Conservation (phyloP, 176 grass and related monocot species). For the Saccharum spontaneum region DNA sequence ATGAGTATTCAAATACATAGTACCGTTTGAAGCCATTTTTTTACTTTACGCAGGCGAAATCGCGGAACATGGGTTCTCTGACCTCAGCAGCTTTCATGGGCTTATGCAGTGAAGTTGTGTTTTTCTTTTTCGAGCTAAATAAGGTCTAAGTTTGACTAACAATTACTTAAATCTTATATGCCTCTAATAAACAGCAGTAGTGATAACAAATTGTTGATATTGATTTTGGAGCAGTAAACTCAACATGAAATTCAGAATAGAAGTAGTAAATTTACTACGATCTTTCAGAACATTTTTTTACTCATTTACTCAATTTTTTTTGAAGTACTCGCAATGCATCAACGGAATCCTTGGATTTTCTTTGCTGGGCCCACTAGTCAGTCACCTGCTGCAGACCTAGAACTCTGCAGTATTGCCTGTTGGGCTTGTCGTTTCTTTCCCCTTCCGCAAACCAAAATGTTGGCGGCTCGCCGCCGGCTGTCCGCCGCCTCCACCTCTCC, state of each 20-base stretch:
- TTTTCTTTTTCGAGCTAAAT: too few relatives aligned
- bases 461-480: slow-evolving; percentile 41
- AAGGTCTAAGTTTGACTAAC: too few relatives aligned
- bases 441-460: slow-evolving; percentile 21
- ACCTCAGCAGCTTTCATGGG: too few relatives aligned
- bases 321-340: background rate
- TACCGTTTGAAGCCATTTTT: too few relatives aligned
- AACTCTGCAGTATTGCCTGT: background rate
- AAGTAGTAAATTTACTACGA: too few relatives aligned
- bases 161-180: too few relatives aligned
- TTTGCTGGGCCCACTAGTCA: background rate
- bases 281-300: background rate
- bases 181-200: background rate
- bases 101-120: too few relatives aligned
- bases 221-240: background rate
- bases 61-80: too few relatives aligned
- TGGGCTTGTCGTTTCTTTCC: background rate
- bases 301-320: background rate
- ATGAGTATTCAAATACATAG: too few relatives aligned
- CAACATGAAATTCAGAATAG: background rate
- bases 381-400: background rate
- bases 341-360: background rate
- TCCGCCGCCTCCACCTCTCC: slow-evolving; percentile 12
- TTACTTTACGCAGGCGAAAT: too few relatives aligned
- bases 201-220: background rate